Conservation (phyloP, 2,329 filamentous ascomycete species). For the Scytalidium sp. region DNA sequence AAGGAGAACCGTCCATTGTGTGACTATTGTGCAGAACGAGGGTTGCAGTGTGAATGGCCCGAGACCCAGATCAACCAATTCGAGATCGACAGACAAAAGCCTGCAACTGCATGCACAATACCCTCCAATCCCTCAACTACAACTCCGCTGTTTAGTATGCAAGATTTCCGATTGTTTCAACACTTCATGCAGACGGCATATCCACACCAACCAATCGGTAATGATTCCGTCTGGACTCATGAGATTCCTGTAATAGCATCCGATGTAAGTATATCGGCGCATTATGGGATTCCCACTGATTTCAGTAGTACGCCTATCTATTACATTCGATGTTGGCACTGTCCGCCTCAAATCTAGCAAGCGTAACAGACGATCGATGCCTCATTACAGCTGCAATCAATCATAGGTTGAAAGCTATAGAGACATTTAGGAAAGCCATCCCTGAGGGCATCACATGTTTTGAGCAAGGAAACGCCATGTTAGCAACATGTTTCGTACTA, state of each 20-base stretch:
- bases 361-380: slow-evolving; percentile 1
- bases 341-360: slow-evolving; percentile 12
- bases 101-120: too few relatives aligned
- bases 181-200: slow-evolving; percentile 61
- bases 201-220: slow-evolving; percentile 62
- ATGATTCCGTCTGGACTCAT: slow-evolving; percentile 65
- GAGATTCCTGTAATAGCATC: slow-evolving; percentile 66
- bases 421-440: slow-evolving; percentile 11
- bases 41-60: slow-evolving; percentile 63
- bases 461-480: slow-evolving; percentile 8
- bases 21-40: slow-evolving; percentile 61
- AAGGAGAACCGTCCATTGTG: slow-evolving; percentile 62
- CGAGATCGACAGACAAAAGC: slow-evolving; percentile 15
- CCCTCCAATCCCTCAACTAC: too few relatives aligned
- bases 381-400: slow-evolving; percentile 6
- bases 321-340: slow-evolving; percentile 14
- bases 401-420: slow-evolving; percentile 11
- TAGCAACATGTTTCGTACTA: slow-evolving; percentile 53
- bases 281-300: slow-evolving; percentile 1
- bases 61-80: slow-evolving; percentile 47
- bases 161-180: slow-evolving; percentile 68
- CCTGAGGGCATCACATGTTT: slow-evolving; percentile 1
- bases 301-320: slow-evolving; percentile 12
- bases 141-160: slow-evolving; percentile 51
- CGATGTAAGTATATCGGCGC: slow-evolving; percentile 41